Base-by-base conservation (phyloP, 345 rosid species). In the Hibiscus tridactylites region DNA sequence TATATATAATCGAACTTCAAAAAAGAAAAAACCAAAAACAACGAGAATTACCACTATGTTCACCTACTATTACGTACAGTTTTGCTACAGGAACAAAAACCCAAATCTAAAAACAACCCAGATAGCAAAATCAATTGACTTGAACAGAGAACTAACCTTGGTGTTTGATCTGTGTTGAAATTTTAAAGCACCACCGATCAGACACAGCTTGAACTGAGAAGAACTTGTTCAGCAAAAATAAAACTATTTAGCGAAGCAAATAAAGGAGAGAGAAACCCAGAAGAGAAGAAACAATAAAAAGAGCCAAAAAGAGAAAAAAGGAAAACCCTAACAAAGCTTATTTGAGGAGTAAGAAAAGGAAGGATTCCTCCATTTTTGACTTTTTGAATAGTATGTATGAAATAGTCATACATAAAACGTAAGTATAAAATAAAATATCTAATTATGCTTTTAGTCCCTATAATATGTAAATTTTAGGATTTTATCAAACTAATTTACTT, bases 321-420 rank as follows among this genome's bases (percentile, higher is more conserved):
- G 8, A 5, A 11, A 76, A 57, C 69, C 61, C 79, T 58, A 65
- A 58, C 44, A 42, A 57, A 60, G 29, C 16, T 5, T 35, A 35
- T 11, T 65, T 12, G 53, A 42, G 3, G 70, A 70, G 64, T 49
- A 21, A 17, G 19, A 24, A 24, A 58, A 58, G 58, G 33, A 26
- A 24, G 21, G 1, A 31, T 16, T 61, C 65, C 44, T 61, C 42
- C 39, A 7, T 15, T 61, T 60, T 31, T 29, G 42, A 61, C 42
- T 61, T 61, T 61, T 61, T 15, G 65, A 61, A 39, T 39, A 39
- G 44, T 39, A 39, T 13, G 47, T 3, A 60, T 28, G 39, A 13
- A 12, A 28, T 29, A 29, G 64, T 28, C 57, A 52, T 52, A 52
- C 21, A 52, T n/a, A 52, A 52, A 52, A 6, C 21, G 57, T n/a